Evolutionary conservation across 805 yeast genomes (phyloP).

Genomic region (Starmerella sirachaensis): DNA sequence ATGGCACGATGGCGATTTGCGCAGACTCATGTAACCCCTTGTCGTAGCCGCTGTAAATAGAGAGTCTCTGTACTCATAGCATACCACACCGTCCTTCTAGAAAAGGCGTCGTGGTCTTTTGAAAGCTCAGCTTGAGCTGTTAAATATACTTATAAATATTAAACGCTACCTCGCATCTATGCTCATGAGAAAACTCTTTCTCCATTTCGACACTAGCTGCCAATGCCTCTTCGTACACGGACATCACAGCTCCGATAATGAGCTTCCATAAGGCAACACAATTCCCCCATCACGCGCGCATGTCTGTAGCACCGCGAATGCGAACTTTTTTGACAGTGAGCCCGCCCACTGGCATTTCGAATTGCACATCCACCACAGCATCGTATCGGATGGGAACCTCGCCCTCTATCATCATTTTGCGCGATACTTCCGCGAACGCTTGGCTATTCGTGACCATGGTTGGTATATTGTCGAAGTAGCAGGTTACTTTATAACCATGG

Average conservation of each 20-base stretch:
- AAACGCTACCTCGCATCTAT: too few species aligned
- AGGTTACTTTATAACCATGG: conserved; percentile 29
- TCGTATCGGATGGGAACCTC: conserved; percentile 30
- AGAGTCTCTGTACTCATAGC: too few species aligned
- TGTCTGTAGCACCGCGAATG: conserved; percentile 14
- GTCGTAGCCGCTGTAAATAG: too few species aligned
- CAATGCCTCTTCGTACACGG: too few species aligned
- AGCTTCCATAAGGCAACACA: too few species aligned
- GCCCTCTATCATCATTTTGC: conserved; percentile 34
- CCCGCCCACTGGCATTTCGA: conserved; percentile 14
- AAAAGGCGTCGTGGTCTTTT: too few species aligned
- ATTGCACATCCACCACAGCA: conserved; percentile 30
- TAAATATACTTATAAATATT: too few species aligned
- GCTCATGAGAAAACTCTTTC: too few species aligned
- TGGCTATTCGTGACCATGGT: conserved; percentile 34
- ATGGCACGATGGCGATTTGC: conserved; percentile 20
- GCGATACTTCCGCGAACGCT: conserved; percentile 35
- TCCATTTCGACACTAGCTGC: too few species aligned
- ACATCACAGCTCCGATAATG: too few species aligned
- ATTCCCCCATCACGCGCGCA: conserved; percentile 8
- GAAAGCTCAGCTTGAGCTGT: too few species aligned
- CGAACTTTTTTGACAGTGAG: conserved; percentile 9
- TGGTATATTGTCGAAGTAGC: conserved; percentile 34
- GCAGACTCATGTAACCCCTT: neutral
- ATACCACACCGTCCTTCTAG: too few species aligned